Conservation (phyloP, 2,329 filamentous ascomycete genomes). For the Trichoderma asperellum region DNA sequence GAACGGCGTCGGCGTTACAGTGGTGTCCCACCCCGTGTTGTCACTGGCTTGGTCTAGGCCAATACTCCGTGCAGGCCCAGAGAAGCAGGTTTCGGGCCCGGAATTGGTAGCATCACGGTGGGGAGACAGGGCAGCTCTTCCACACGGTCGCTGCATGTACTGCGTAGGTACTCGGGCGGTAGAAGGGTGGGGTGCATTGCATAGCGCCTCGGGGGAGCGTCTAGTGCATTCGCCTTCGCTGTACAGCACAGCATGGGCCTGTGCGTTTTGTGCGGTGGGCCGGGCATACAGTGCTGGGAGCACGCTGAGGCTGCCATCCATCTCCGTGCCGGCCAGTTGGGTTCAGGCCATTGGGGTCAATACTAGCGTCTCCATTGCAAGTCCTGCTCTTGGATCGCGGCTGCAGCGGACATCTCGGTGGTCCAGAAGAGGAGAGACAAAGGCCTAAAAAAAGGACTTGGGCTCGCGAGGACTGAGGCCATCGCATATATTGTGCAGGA, state of each 20-base stretch:
- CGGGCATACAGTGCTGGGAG: background rate
- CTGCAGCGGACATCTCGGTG: constrained; percentile 17
- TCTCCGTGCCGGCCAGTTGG: background rate
- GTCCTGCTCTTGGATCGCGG: constrained; percentile 14
- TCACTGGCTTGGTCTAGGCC: background rate
- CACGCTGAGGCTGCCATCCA: background rate
- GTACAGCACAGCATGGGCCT: background rate
- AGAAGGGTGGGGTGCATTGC: background rate
- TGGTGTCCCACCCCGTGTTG: background rate
- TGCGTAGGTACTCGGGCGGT: background rate
- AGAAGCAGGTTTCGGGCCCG: background rate
- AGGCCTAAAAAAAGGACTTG: background rate
- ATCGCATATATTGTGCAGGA: background rate
- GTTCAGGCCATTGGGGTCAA: background rate
- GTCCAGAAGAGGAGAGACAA: background rate
- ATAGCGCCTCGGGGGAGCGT: background rate
- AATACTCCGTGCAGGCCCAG: background rate
- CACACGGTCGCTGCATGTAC: background rate
- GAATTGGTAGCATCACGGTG: constrained; percentile 12
- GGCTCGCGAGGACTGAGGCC: background rate
- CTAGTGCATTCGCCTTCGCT: constrained; percentile 4
- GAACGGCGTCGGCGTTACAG: background rate
- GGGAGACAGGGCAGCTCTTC: background rate
- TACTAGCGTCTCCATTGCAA: background rate
- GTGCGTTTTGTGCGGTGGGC: background rate